Base-by-base conservation (phyloP, 2,329 filamentous ascomycete species). In the Apiospora rasikravindrae region DNA sequence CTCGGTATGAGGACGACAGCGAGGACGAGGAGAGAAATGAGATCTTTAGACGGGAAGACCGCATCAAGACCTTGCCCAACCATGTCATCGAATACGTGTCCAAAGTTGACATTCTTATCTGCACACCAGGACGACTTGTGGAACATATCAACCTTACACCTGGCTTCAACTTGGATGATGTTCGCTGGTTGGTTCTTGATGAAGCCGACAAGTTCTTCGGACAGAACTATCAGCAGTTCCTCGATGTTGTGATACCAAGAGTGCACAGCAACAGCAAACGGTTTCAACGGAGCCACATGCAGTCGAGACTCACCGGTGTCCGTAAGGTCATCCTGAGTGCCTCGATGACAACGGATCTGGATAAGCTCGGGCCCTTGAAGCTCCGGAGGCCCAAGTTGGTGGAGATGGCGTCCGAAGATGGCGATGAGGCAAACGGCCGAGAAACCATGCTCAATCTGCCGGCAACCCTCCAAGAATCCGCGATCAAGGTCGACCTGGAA, bases 201-300 rank as follows among this genome's bases (percentile, higher is more conserved):
- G 96, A 98, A 83, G 96, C 96, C 14, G 96, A 98, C 81, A 94
- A 96, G 79, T 85, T 98, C 16, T 88, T 98, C 7, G 93, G 95
- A 61, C 94, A 98, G 81, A 95, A 93, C 78, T 98, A 96, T 81
- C 95, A 98, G 80, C 93, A 96, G 77, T 98, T 95, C 95, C 86
- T 97, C 3, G 89, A 91, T 53, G 84, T 92, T 0, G 89, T 96
- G 8, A 91, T 94, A 78, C 88, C 91, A 22, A 84, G 85, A 64
- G 85, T 94, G 73, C 86, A 86, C 49, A 81, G 80, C 1, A 80
- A 81, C 2, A 85, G 85, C 57, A 80, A 83, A 1, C 86, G 86
- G 75, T 86, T 87, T 33, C 83, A 86, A 2, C 84, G 88, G 67
- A 87, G 90, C 75, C 87, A 88, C 74, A 85, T 85, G 29, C 85